Conservation (phyloP, 768 basidiomycete species). For the Rhodotorula diobovata region DNA sequence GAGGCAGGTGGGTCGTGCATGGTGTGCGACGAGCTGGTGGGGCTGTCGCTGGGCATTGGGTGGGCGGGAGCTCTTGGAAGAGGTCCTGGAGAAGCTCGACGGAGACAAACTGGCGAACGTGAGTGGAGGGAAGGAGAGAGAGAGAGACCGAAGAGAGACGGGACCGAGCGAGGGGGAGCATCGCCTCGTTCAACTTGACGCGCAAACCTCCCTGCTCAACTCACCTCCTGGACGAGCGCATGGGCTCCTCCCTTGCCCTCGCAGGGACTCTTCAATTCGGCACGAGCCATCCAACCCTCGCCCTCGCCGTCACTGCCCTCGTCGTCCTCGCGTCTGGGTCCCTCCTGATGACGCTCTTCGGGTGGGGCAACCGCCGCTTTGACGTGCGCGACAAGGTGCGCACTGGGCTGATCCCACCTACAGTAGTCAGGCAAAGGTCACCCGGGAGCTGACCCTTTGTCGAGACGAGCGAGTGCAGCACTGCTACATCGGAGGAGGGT, state of each 20-base stretch:
- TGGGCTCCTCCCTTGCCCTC: neutral
- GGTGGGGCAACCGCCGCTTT: conserved; percentile 48
- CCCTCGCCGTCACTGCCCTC: conserved; percentile 35
- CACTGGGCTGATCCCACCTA: neutral
- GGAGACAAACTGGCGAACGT: too few species aligned
- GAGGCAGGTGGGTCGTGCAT: neutral
- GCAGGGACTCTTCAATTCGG: neutral
- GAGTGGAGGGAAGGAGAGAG: too few species aligned
- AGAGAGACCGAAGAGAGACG: too few species aligned
- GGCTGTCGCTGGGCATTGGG: too few species aligned
- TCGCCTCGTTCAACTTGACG: too few species aligned
- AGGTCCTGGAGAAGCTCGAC: too few species aligned
- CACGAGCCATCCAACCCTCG: neutral
- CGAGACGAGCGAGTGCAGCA: conserved; percentile 54
- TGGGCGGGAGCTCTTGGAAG: too few species aligned
- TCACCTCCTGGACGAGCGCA: too few species aligned
- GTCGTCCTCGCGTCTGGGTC: conserved; percentile 44
- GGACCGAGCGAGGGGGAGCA: too few species aligned
- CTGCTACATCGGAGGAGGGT: conserved; percentile 79
- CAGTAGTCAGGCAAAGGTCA: too few species aligned
- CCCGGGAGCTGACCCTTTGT: neutral
- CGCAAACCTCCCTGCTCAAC: too few species aligned
- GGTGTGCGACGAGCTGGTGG: too few species aligned
- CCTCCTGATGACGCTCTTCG: conserved; percentile 39
- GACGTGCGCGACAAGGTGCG: conserved; percentile 54